Evolutionary conservation across 495 filamentous ascomycete species (phyloP), one percentile per base, ranked within the genome.

Genomic region (Podospora australis): DNA sequence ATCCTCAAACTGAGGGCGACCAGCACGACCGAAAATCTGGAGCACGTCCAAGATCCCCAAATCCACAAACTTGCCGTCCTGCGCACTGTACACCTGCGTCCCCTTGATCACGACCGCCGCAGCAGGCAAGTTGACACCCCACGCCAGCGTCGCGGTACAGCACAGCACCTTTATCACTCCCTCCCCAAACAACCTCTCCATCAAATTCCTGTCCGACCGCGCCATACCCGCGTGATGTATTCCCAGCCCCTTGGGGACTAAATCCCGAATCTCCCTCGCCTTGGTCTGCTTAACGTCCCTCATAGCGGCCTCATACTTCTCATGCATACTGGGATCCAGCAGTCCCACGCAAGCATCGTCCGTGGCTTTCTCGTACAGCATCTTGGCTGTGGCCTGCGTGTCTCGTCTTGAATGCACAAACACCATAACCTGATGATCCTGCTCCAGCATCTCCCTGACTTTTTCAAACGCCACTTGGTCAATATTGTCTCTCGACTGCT

Each of bases 61-160:
- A 60, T 97, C 94, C 20, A 96, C 84, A 59, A 96, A 97, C 70
- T 91, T 94, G 65, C 92, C 92, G 49, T 92, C 90, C 65, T 92
- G 85, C 0, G 92, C 82, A 62, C 90, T 96, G 68, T 99, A 99
- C 2, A 99, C 71, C 63, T 96, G 90, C 5, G 92, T 97, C 14
- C 92, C 92, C 66, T 97, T 97, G 72, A 99, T 99, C 44, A 99
- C 78, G 20, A 99, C 92, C 2, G 92, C 95, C 10, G 94, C 91
- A 7, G 92, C 92, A 1, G 92, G 92, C 64, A 99, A 79, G 70
- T 99, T 99, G 55, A 99, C 91, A 80, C 92, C 92, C 92, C 92
- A 99, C 8, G 92, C 92, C 35, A 99, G 74, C 0, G 92, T 99
- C 9, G 92, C 92, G 11, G 92, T 99, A 81, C 94, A 97, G 72